Evolutionary conservation across 2,329 filamentous ascomycete species (phyloP).

Genomic region (Graphiopsis chlorocephala): DNA sequence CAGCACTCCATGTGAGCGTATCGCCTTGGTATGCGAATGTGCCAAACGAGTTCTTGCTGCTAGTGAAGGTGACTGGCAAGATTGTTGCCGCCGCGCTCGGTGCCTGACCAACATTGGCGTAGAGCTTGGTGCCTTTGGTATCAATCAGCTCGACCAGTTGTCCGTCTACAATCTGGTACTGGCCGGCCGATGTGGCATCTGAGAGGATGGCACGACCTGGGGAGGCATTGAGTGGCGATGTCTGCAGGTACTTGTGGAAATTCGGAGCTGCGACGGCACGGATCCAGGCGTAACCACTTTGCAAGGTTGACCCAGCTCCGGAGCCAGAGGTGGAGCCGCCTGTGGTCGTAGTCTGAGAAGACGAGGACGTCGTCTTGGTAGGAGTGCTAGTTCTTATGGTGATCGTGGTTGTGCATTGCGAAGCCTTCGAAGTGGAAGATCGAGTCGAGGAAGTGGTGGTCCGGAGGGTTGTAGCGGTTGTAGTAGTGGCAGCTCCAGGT

Average conservation of each 20-base stretch:
- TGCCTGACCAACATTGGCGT: conserved; percentile 46
- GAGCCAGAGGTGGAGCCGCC: conserved; percentile 26
- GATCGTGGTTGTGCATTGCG: conserved; percentile 7
- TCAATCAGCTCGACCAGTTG: conserved; percentile 55
- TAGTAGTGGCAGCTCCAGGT: conserved; percentile 8
- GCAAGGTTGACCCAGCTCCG: conserved; percentile 47
- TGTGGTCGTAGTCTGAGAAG: conserved; percentile 19
- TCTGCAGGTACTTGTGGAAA: conserved; percentile 46
- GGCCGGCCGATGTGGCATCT: conserved; percentile 53
- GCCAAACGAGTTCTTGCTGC: conserved; percentile 53
- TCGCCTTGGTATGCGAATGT: conserved; percentile 59
- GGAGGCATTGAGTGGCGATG: conserved; percentile 37
- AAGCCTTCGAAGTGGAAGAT: conserved; percentile 9
- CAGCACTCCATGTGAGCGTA: conserved; percentile 53
- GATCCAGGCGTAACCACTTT: conserved; percentile 56
- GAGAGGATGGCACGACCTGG: conserved; percentile 51
- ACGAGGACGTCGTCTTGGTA: conserved; percentile 16
- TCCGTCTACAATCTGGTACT: conserved; percentile 56
- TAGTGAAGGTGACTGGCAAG: conserved; percentile 52
- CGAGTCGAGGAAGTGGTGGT: conserved; percentile 23
- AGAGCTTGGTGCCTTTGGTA: conserved; percentile 37
- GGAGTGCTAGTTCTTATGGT: conserved; percentile 18
- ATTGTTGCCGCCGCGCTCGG: conserved; percentile 48
- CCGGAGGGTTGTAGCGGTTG: neutral
- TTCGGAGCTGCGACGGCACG: conserved; percentile 57